Conservation (phyloP, 2,329 filamentous ascomycete genomes). For the Xylaria sp. region DNA sequence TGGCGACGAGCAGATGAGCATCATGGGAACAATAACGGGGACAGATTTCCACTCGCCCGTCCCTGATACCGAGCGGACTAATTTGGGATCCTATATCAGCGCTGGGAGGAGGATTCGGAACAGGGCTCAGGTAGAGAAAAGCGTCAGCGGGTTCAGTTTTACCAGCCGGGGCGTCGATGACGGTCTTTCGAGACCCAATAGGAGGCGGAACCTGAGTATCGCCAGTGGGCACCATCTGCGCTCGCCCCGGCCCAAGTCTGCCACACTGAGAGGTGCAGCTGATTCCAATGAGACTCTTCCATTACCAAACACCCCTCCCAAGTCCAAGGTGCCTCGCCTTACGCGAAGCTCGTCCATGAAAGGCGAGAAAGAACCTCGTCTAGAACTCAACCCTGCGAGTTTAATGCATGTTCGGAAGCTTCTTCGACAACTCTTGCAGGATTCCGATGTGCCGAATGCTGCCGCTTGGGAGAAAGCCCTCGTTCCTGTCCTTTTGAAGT, state of each 20-base stretch:
- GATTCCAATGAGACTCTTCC: slow-evolving; percentile 55
- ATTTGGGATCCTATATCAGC: slow-evolving; percentile 72
- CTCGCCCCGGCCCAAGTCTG: slow-evolving; percentile 69
- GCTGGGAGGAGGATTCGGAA: slow-evolving; percentile 74
- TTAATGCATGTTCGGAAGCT: slow-evolving; percentile 85
- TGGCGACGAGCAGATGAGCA: slow-evolving; percentile 86
- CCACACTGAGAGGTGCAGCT: slow-evolving; percentile 58
- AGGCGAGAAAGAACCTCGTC: slow-evolving; percentile 70
- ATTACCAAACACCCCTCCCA: slow-evolving; percentile 47
- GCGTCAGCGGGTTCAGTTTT: slow-evolving; percentile 69
- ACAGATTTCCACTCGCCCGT: slow-evolving; percentile 65
- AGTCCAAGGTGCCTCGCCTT: slow-evolving; percentile 51
- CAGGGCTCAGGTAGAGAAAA: slow-evolving; percentile 72
- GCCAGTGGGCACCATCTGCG: slow-evolving; percentile 74
- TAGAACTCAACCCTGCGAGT: slow-evolving; percentile 86
- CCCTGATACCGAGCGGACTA: slow-evolving; percentile 73
- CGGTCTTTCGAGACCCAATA: slow-evolving; percentile 60
- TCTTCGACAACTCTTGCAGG: slow-evolving; percentile 79
- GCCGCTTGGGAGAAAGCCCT: slow-evolving; percentile 87
- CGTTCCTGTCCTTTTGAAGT: slow-evolving; percentile 85
- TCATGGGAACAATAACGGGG: slow-evolving; percentile 76
- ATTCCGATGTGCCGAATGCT: slow-evolving; percentile 72
- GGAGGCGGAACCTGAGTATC: slow-evolving; percentile 82
- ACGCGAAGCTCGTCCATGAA: slow-evolving; percentile 84
- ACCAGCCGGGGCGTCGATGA: slow-evolving; percentile 72